Percentiles rank a stretch among this genome's conserved stretches.
phyloP scores from a whole-genome alignment of 768 basidiomycete species.

The Galerina sulciceps region DNA sequence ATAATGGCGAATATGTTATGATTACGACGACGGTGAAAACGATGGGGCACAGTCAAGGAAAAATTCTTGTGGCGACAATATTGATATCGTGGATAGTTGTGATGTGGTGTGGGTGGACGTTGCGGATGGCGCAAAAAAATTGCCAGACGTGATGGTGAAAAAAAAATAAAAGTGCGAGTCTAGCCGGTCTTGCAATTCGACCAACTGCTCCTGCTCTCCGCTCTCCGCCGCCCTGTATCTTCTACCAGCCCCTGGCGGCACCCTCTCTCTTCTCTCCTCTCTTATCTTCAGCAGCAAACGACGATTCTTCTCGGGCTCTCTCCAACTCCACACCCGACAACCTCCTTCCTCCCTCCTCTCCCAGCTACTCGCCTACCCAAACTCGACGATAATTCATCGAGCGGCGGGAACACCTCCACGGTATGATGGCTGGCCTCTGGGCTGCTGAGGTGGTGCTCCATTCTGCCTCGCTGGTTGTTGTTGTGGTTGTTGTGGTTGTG shows the following conservation, averaged over 20 bases:
- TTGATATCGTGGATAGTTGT: no score
- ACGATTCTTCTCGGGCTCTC: neutral
- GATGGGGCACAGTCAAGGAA: no score
- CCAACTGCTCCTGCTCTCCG: conserved; percentile 10
- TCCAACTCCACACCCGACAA: conserved; percentile 3
- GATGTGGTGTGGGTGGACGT: no score
- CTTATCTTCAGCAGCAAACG: neutral
- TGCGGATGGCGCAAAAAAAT: neutral
- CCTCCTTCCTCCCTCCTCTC: neutral
- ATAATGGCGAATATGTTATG: no score
- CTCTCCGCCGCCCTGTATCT: conserved; percentile 28
- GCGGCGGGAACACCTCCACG: conserved; percentile 42
- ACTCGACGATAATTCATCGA: conserved; percentile 30
- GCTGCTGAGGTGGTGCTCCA: conserved; percentile 26
- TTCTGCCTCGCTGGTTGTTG: conserved; percentile 19
- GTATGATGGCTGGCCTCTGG: conserved; percentile 32
- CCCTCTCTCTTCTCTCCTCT: neutral
- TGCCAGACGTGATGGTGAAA: neutral
- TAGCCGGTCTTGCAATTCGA: neutral
- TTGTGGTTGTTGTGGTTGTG: conserved; percentile 6
- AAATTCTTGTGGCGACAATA: no score
- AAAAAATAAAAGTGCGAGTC: neutral
- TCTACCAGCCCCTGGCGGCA: conserved; percentile 26
- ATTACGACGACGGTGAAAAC: no score
- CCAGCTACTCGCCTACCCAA: neutral